Conservation (phyloP, 768 basidiomycete genomes). For the Suillus discolor region DNA sequence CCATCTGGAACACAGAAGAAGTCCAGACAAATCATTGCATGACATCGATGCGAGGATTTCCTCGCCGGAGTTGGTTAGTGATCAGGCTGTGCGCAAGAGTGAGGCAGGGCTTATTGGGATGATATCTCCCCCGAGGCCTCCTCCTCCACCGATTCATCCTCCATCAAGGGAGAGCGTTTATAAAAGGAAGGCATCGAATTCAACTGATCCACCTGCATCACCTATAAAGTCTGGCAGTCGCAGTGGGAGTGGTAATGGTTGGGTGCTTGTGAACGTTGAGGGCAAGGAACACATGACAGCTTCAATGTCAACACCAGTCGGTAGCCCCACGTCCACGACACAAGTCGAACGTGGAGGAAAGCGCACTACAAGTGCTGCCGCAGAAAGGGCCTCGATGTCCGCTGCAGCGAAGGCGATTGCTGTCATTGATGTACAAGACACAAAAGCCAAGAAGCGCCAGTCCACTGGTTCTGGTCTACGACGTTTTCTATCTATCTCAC, state of each 20-base stretch:
- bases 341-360: constrained; percentile 32
- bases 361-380: constrained; percentile 17
- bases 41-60: constrained; percentile 54
- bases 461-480: constrained; percentile 34
- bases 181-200: constrained; percentile 23
- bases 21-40: constrained; percentile 42
- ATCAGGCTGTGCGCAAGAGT: constrained; percentile 54
- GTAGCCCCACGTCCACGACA: constrained; percentile 29
- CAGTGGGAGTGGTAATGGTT: constrained; percentile 52
- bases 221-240: constrained; percentile 36
- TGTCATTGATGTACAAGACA: constrained; percentile 57
- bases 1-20: constrained; percentile 27
- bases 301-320: constrained; percentile 25
- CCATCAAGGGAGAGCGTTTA: constrained; percentile 28
- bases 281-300: constrained; percentile 36
- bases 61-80: constrained; percentile 52
- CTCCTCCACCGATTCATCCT: constrained; percentile 26
- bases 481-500: constrained; percentile 35
- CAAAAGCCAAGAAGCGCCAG: constrained; percentile 29
- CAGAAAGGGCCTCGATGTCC: constrained; percentile 38
- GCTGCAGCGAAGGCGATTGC: constrained; percentile 65
- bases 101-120: constrained; percentile 63
- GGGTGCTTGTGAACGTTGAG: constrained; percentile 69
- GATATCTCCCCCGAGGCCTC: constrained; percentile 38
- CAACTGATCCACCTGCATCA: constrained; percentile 29